Percentiles rank a stretch among this genome's conserved stretches.
These are phyloP conservation scores for Epichloe elymi DNA, from an alignment of 2,329 filamentous ascomycete species.

Conservation along the genomic window DNA sequence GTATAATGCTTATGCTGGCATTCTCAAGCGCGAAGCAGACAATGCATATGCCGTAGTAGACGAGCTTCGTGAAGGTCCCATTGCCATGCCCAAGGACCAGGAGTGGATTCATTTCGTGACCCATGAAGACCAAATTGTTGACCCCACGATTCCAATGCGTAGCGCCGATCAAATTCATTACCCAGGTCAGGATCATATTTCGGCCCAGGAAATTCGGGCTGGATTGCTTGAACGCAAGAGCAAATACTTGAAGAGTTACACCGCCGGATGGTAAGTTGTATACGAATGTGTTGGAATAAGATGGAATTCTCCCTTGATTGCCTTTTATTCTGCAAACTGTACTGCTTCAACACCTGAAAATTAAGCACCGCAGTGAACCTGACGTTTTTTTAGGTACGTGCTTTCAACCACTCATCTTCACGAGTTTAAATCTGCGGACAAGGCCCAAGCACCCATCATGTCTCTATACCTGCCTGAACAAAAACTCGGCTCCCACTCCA, in stretches of 20 bases:
- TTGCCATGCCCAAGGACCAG: constrained; percentile 85
- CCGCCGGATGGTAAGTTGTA: constrained; percentile 67
- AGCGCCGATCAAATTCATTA: constrained; percentile 76
- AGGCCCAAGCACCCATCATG: constrained; percentile 85
- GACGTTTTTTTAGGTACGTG: constrained; percentile 58
- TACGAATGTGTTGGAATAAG: neutral
- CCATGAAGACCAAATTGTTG: constrained; percentile 72
- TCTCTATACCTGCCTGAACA: constrained; percentile 90
- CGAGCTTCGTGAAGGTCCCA: constrained; percentile 68
- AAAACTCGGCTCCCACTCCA: constrained; percentile 85
- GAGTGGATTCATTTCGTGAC: constrained; percentile 82
- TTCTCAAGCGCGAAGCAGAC: constrained; percentile 83
- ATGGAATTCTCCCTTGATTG: neutral
- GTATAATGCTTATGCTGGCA: constrained; percentile 85
- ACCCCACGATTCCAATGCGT: constrained; percentile 68
- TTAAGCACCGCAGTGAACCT: neutral
- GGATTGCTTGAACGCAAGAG: constrained; percentile 94
- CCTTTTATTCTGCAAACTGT: neutral
- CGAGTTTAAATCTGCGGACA: constrained; percentile 98
- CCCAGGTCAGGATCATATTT: constrained; percentile 75
- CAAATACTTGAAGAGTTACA: constrained; percentile 97
- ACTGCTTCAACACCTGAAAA: constrained; percentile 5
- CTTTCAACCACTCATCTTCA: constrained; percentile 92
- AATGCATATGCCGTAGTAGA: constrained; percentile 66
- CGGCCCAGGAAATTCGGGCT: constrained; percentile 71